Evolutionary conservation across 164 flowering plant genomes (phyloP), one percentile per base, ranked within the genome.

Genomic region (Cinnamomum chago): DNA sequence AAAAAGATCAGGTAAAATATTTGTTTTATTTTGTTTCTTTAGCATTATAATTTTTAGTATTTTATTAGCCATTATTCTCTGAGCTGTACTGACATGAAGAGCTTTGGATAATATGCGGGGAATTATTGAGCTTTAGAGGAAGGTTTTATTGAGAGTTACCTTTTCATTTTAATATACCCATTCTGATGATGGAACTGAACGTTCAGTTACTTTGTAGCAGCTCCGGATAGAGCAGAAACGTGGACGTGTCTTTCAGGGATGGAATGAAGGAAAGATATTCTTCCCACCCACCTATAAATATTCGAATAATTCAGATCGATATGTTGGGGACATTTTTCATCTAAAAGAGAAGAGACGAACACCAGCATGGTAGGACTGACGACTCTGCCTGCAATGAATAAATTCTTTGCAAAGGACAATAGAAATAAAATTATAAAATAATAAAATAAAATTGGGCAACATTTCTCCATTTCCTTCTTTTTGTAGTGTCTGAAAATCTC

Each of bases 251-350:
- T 91, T 93, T 81, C 81, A 81, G 51, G 94, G 92, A 65, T 93
- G 97, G 97, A 86, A 79, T 65, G 97, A 93, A 79, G 96, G 96
- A 68, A 90, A 84, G 79, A 93, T 93, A 76, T 93, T 90, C 74
- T 93, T 93, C 71, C 97, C 97, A 15, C 97, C 99, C 35, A 95
- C 99, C 13, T 95, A 95, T 83, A 95, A 95, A 79, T 95, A 95
- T 82, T 90, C 97, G 35, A 86, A 83, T 67, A 93, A 95, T 75
- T 95, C 99, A 47, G 99, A 95, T 79, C 84, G 96, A 84, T 95
- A 93, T 84, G 86, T 95, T 20, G 99, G 99, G 69, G 92, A 89
- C 71, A 92, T 89, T 69, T 80, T 86, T 88, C 93, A 88, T 75
- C 89, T 90, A 2, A 95, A 92, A 80, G 98, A 95, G 88, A 95